Evolutionary conservation across 176 grass and related monocot species (phyloP), one percentile per base, ranked within the genome.

Genomic region (Aechmea fasciata): DNA sequence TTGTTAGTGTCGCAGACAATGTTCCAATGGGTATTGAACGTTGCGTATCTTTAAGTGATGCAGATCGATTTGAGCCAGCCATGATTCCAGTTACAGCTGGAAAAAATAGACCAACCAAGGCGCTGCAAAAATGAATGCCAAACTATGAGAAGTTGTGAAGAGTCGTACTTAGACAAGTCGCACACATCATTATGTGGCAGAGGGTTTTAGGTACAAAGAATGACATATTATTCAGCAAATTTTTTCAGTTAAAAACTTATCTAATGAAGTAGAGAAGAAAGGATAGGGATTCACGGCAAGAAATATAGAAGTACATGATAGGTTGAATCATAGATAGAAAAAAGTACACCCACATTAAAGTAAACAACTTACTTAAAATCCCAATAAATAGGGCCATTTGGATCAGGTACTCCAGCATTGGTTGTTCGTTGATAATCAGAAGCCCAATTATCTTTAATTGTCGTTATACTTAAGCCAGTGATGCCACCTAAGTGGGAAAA

Each of bases 81-180:
- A 99, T 99, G 80, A 99, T 99, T 78, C 94, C 94, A 54, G 94
- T 99, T 52, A 99, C 94, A 71, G 89, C 94, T 74, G 94, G 94
- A 75, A 99, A 99, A 73, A 90, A 99, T 54, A 99, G 84, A 68
- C 94, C 94, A 24, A 99, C 94, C 82, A 99, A 88, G 69, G 94
- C 89, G 90, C 94, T 99, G 79, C 49, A 80, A 81, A 78, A 17
- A 75, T 65, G 13, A 33, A 87, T 64, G 73, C 49, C 63, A 78
- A 74, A 64, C 3, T 48, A 63, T 81, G 49, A 75, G 67, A 9
- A 70, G 51, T 67, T 15, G 47, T 11, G 15, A 48, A 18, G 4
- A 9, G 17, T 19, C 13, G 55, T 2, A 61, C 20, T 19, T 61
- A 18, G 15, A 9, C 3, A 61, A 61, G 33, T 41, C 4, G 33